phyloP scores from a whole-genome alignment of 352 stramenopile genomes.

The Globisporangium paroecandrum region DNA sequence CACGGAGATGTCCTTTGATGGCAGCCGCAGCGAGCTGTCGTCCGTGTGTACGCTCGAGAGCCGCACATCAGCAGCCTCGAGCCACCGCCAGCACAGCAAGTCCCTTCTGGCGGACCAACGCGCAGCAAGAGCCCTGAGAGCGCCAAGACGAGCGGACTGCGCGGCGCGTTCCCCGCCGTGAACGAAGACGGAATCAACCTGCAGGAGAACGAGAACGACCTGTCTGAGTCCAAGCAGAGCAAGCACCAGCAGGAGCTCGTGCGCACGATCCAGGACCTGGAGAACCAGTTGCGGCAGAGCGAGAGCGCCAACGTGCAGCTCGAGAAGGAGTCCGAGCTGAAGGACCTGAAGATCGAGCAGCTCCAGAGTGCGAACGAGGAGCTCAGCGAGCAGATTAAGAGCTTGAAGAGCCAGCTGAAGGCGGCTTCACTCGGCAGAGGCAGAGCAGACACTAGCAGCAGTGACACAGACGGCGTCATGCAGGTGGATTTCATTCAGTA shows the following conservation, averaged over 20 bases:
- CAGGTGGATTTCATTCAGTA: slow-evolving; percentile 55
- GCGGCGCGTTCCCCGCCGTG: slow-evolving; percentile 9
- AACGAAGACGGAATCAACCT: slow-evolving; percentile 17
- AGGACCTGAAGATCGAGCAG: slow-evolving; percentile 43
- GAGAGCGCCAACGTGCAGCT: slow-evolving; percentile 56
- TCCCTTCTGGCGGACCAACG: not conserved
- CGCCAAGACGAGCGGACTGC: slow-evolving; percentile 14
- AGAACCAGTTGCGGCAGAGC: slow-evolving; percentile 49
- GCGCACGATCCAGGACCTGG: slow-evolving; percentile 42
- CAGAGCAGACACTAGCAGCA: slow-evolving; percentile 9
- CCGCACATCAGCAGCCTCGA: slow-evolving; percentile 44
- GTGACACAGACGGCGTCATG: slow-evolving; percentile 32
- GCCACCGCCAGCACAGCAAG: slow-evolving; percentile 15
- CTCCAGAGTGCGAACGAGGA: slow-evolving; percentile 36
- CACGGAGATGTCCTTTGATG: slow-evolving; percentile 52
- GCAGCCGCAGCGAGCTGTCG: slow-evolving; percentile 58
- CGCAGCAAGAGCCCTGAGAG: slow-evolving; percentile 14
- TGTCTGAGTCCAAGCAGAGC: slow-evolving; percentile 9
- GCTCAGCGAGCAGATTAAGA: slow-evolving; percentile 24
- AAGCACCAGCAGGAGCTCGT: slow-evolving; percentile 38
- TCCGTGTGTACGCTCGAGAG: slow-evolving; percentile 59
- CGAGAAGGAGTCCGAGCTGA: slow-evolving; percentile 42
- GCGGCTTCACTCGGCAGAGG: not conserved
- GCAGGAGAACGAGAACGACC: slow-evolving; percentile 6
- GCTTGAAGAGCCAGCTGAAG: slow-evolving; percentile 13